These are phyloP conservation scores for Babesia divergens DNA, from an alignment of 169 alveolate genomes.

Conservation along the genomic window DNA sequence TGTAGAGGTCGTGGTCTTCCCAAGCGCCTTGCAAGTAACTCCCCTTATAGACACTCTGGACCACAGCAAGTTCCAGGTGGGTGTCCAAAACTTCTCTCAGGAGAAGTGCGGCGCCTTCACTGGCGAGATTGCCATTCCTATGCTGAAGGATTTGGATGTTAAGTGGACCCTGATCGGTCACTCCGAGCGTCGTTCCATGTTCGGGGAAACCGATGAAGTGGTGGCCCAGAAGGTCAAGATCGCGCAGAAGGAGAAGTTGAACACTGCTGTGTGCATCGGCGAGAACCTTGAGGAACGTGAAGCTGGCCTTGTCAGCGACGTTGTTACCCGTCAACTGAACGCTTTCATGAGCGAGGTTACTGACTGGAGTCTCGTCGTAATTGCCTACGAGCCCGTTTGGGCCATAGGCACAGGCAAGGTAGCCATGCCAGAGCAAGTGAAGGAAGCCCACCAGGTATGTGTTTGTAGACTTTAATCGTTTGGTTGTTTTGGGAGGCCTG, in stretches of 20 bases:
- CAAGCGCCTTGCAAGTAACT: slow-evolving; percentile 33
- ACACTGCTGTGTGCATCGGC: slow-evolving; percentile 94
- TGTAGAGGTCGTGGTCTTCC: slow-evolving; percentile 61
- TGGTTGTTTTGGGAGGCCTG: not conserved
- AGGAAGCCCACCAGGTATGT: slow-evolving; percentile 90
- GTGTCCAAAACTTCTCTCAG: slow-evolving; percentile 90
- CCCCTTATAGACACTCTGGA: not conserved
- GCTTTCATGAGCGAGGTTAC: slow-evolving; percentile 74
- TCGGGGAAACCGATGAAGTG: slow-evolving; percentile 91
- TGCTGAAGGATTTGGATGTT: slow-evolving; percentile 88
- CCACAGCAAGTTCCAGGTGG: slow-evolving; percentile 77
- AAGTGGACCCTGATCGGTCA: slow-evolving; percentile 96
- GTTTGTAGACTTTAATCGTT: slow-evolving; percentile 21
- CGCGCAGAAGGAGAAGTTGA: slow-evolving; percentile 81
- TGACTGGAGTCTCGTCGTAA: slow-evolving; percentile 90
- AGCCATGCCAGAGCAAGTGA: slow-evolving; percentile 95
- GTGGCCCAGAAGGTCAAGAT: slow-evolving; percentile 91
- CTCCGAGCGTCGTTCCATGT: slow-evolving; percentile 94
- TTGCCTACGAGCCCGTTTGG: slow-evolving; percentile 99
- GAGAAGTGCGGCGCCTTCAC: slow-evolving; percentile 96
- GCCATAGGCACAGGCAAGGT: slow-evolving; percentile 99
- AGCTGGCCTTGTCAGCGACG: slow-evolving; percentile 88
- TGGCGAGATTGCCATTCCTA: slow-evolving; percentile 94
- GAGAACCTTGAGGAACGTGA: slow-evolving; percentile 94
- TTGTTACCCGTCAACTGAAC: slow-evolving; percentile 86